These are phyloP conservation scores for Aspergillus taichungensis DNA, from an alignment of 495 filamentous ascomycete genomes.

Conservation along the genomic window DNA sequence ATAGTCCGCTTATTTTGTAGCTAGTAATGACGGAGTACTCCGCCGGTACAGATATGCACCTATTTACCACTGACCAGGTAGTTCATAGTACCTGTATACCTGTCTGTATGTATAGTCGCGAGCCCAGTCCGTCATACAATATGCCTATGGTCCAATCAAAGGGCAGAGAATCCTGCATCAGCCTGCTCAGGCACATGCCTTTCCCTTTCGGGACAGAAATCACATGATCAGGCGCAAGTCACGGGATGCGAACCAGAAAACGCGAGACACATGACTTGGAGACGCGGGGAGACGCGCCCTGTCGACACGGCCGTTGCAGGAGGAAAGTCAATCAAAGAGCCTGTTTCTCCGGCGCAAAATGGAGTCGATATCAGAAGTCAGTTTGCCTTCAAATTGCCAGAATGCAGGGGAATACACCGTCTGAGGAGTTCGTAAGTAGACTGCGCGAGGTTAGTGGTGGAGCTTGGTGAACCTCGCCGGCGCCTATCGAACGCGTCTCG, in stretches of 20 bases:
- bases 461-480: constrained; percentile 24
- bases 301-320: neutral
- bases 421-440: constrained; percentile 6
- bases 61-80: too few species aligned
- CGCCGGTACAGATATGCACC: too few species aligned
- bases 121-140: neutral
- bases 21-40: too few species aligned
- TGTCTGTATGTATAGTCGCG: neutral
- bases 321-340: neutral
- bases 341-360: neutral
- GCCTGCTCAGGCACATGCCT: constrained; percentile 5
- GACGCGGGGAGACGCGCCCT: constrained; percentile 14
- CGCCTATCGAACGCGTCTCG: constrained; percentile 43
- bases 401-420: constrained; percentile 11
- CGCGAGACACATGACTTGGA: constrained; percentile 11
- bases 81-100: too few species aligned
- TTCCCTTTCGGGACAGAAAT: constrained; percentile 2
- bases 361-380: neutral
- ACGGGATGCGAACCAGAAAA: constrained; percentile 14
- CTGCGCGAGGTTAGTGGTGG: constrained; percentile 24
- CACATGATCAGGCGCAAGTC: constrained; percentile 18
- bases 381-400: neutral
- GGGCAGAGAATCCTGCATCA: constrained; percentile 3
- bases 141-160: constrained; percentile 7
- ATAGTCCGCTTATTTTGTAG: too few species aligned